phyloP scores from a whole-genome alignment of 2,329 filamentous ascomycete genomes.

The Graphilbum ipis-grandicollis region DNA sequence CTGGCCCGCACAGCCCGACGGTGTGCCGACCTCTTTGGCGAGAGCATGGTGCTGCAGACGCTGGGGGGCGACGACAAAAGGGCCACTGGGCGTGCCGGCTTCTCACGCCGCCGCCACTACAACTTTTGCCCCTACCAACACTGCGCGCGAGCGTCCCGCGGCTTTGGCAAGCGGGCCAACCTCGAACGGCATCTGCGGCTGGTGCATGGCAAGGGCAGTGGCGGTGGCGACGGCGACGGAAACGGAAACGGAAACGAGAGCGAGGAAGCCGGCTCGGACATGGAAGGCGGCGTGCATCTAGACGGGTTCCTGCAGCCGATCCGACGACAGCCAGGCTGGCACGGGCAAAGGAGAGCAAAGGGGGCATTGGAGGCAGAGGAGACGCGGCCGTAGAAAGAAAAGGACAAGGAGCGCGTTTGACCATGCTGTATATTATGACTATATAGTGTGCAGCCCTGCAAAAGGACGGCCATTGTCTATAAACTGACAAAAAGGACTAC shows the following conservation, averaged over 20 bases:
- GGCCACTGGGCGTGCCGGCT: no score
- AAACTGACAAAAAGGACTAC: not conserved
- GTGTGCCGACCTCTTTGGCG: slow-evolving; percentile 58
- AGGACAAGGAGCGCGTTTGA: no score
- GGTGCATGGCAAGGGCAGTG: slow-evolving; percentile 16
- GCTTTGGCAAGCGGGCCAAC: slow-evolving; percentile 19
- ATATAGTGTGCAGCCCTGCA: no score
- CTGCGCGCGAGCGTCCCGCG: slow-evolving; percentile 12
- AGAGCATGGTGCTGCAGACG: slow-evolving; percentile 48
- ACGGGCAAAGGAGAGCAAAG: no score
- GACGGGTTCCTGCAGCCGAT: slow-evolving; percentile 50
- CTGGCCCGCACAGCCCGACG: slow-evolving; percentile 54
- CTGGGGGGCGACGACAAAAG: no score
- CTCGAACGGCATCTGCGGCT: slow-evolving; percentile 24
- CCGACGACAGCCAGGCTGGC: not conserved
- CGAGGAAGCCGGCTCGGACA: not conserved
- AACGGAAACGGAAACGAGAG: not conserved
- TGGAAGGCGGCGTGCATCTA: slow-evolving; percentile 43
- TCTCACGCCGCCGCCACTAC: not conserved
- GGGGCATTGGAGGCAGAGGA: no score
- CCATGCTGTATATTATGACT: no score
- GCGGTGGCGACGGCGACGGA: not conserved
- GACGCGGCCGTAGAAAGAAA: no score
- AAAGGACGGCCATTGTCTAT: no score
- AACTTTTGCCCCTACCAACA: not conserved